Conservation (phyloP, 352 stramenopile species). For the Poterioochromonas sp. region DNA sequence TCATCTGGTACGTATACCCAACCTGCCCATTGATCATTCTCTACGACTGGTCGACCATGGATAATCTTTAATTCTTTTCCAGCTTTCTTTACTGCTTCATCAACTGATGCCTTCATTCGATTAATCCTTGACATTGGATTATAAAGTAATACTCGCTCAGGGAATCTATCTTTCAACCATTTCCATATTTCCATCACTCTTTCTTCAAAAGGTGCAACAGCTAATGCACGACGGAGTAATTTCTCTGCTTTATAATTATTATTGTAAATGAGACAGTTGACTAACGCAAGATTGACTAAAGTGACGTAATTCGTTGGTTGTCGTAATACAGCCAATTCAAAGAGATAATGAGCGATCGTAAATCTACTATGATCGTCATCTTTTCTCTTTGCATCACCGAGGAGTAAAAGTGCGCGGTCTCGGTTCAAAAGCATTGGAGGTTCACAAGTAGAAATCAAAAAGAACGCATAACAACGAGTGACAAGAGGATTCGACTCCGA, state of each 20-base stretch:
- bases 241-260: conserved; percentile 29
- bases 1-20: conserved; percentile 21
- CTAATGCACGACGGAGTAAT: conserved; percentile 11
- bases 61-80: too few species aligned
- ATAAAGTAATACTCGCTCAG: conserved; percentile 26
- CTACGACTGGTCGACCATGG: conserved; percentile 26
- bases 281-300: conserved; percentile 19
- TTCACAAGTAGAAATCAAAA: conserved; percentile 8
- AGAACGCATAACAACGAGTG: conserved; percentile 25
- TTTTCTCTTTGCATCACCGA: conserved; percentile 2
- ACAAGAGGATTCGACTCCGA: conserved; percentile 24
- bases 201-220: conserved; percentile 26
- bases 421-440: conserved; percentile 13
- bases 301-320: not conserved
- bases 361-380: not conserved
- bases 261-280: not conserved
- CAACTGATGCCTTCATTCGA: not conserved
- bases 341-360: not conserved
- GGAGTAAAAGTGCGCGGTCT: not conserved
- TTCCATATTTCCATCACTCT: conserved; percentile 32
- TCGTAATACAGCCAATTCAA: not conserved
- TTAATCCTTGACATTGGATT: not conserved
- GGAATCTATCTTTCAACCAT: not conserved
- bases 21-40: conserved; percentile 17
- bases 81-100: not conserved